Evolutionary conservation across 108 stramenopile species (phyloP), one percentile per base, ranked within the genome.

Genomic region (Cyclotella cryptica): DNA sequence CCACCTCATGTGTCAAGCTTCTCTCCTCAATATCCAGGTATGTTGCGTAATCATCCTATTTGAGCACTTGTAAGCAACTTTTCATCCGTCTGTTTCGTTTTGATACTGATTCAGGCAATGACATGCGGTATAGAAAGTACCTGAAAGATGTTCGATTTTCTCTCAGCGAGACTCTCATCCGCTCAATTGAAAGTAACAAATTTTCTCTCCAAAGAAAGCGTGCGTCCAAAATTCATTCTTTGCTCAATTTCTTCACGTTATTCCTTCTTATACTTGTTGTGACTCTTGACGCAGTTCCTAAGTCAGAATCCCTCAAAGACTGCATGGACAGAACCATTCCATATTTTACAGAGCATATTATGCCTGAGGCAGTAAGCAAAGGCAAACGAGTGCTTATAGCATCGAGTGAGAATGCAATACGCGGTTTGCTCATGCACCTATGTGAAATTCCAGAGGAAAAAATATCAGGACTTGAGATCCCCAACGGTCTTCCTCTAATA

Each of bases 361-460:
- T 86, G 29, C 96, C 93, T 1, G 88, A 91, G 67, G 90, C 89
- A 21, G 85, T 99, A 27, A 89, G 86, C 35, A 85, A 95, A 47
- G 96, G 97, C 21, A 98, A 99, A 86, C 86, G 93, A 18, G 96
- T 99, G 4, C 72, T 99, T 21, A 97, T 99, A 44, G 92, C 95
- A 15, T 96, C 96, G 44, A 96, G 96, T 66, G 99, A 98, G 68
- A 99, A 99, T 88, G 96, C 97, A n/a, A 96, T 99, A 58, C 93
- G 99, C 54, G 99, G 98, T 0, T 81, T 99, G 7, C 83, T 99
- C 13, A 98, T 99, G 97, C 94, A 98, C 78, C 81, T 99, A 7
- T 98, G 98, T 71, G 97, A 94, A 30, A 99, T 99, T 43, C 93
- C 97, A 13, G 92, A 92, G 35, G 96, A 97, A 0, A 92, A 94